Percentiles rank a stretch among this genome's conserved stretches.
Conservation (phyloP, 2,329 filamentous ascomycete species). For the Torrubiellomyces zombiae region DNA sequence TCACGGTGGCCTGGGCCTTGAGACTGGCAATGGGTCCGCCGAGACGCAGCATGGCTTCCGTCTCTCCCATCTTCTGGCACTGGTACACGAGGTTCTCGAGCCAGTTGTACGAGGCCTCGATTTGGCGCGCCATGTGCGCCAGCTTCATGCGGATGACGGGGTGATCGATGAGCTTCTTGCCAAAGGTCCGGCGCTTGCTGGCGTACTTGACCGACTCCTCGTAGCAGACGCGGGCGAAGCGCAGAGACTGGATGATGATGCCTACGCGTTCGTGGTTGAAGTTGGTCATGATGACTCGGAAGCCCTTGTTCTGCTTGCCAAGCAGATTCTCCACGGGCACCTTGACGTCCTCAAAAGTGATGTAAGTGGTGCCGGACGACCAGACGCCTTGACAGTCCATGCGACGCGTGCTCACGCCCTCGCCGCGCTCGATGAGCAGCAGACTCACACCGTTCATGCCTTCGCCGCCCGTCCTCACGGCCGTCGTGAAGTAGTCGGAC, state of each 20-base stretch:
- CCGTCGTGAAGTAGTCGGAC: conserved; percentile 94
- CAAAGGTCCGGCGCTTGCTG: conserved; percentile 92
- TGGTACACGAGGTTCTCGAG: conserved; percentile 91
- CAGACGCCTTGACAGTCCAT: conserved; percentile 99
- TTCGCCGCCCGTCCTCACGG: conserved; percentile 71
- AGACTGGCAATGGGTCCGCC: conserved; percentile 85
- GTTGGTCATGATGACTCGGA: conserved; percentile 99
- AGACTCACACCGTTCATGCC: conserved; percentile 91
- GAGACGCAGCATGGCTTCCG: conserved; percentile 88
- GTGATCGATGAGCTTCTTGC: conserved; percentile 91
- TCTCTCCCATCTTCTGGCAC: conserved; percentile 82
- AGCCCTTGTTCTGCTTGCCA: conserved; percentile 95
- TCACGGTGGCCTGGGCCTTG: conserved; percentile 86
- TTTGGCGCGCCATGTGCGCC: conserved; percentile 94
- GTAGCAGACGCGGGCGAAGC: conserved; percentile 92
- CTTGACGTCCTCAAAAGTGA: conserved; percentile 98
- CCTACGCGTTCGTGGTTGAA: conserved; percentile 99
- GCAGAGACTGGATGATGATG: conserved; percentile 93
- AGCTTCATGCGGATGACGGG: conserved; percentile 96
- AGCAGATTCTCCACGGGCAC: conserved; percentile 98
- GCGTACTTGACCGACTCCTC: conserved; percentile 95
- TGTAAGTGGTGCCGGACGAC: conserved; percentile 88
- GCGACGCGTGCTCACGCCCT: conserved; percentile 77
- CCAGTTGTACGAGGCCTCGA: conserved; percentile 95
- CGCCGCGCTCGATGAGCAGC: conserved; percentile 78